Percentiles rank a stretch among this genome's conserved stretches.
Evolutionary conservation across 441 rosid genomes (phyloP).

Genomic region (Populus tomentosa): DNA sequence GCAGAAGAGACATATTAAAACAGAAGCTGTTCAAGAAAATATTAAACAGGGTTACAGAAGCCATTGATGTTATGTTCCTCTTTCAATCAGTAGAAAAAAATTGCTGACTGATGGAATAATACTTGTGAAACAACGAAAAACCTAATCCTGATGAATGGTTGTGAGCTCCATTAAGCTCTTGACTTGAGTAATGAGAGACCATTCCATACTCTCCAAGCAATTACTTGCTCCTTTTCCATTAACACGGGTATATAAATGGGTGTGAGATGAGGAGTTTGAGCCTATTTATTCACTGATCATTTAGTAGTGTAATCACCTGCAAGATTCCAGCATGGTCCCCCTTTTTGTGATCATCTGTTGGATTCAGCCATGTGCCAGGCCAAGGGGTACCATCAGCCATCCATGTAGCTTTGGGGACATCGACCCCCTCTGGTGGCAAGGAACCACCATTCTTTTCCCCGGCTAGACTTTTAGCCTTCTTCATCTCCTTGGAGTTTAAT

Average conservation of each 20-base stretch:
- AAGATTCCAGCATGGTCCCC: slow-evolving; percentile 92
- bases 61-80: not conserved
- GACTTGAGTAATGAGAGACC: too few relatives aligned
- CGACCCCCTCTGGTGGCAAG: slow-evolving; percentile 45
- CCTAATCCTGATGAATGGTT: not conserved
- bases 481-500: slow-evolving; percentile 44
- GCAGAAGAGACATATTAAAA: not conserved
- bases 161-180: not conserved
- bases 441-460: slow-evolving; percentile 56
- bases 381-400: slow-evolving; percentile 97
- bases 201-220: not conserved
- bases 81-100: not conserved
- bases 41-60: not conserved
- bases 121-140: not conserved
- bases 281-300: not conserved
- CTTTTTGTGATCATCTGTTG: slow-evolving; percentile 61
- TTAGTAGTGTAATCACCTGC: slow-evolving; percentile 39
- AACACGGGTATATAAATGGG: not conserved
- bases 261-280: not conserved
- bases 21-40: not conserved
- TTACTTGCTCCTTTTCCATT: not conserved
- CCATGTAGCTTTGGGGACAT: slow-evolving; percentile 70
- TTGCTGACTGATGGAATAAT: not conserved
- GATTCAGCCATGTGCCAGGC: slow-evolving; percentile 85
- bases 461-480: slow-evolving; percentile 47